Percentiles rank a stretch among this genome's conserved stretches.
Evolutionary conservation across 1,139 yeast species (phyloP).

Genomic region (Entelexis sorbosivorans): DNA sequence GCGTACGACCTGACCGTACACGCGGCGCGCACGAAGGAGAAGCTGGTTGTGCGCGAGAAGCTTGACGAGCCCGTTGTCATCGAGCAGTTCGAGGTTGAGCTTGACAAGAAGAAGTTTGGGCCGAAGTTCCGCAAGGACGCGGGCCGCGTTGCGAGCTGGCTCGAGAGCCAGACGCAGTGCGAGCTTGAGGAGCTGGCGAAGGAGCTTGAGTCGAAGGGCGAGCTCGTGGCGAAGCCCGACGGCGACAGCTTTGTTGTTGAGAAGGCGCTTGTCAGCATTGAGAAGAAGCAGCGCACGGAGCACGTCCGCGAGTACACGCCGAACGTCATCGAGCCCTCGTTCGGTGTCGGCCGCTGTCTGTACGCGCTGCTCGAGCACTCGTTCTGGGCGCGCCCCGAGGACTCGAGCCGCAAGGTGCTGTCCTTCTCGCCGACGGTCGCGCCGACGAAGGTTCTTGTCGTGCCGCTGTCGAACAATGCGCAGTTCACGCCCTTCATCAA

Average conservation of each 20-base stretch:
- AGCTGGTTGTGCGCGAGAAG: slow-evolving; percentile 84
- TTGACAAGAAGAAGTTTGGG: slow-evolving; percentile 92
- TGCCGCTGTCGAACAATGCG: slow-evolving; percentile 80
- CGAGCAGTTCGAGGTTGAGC: slow-evolving; percentile 70
- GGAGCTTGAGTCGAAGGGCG: slow-evolving; percentile 54
- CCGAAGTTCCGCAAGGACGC: slow-evolving; percentile 97
- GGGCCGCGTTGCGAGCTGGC: slow-evolving; percentile 76
- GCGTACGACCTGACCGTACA: slow-evolving; percentile 97
- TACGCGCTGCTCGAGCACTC: slow-evolving; percentile 89
- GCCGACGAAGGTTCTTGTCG: slow-evolving; percentile 92
- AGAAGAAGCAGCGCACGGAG: slow-evolving; percentile 67
- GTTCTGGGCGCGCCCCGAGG: slow-evolving; percentile 92
- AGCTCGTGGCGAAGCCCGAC: slow-evolving; percentile 51
- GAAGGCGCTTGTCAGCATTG: slow-evolving; percentile 58
- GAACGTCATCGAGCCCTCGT: slow-evolving; percentile 97
- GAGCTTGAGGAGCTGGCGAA: slow-evolving; percentile 68
- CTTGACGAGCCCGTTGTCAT: slow-evolving; percentile 74
- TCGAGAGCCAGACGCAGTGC: slow-evolving; percentile 65
- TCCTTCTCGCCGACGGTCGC: slow-evolving; percentile 95
- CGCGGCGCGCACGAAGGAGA: slow-evolving; percentile 87
- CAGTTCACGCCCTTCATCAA: slow-evolving; percentile 68
- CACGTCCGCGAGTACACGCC: slow-evolving; percentile 94
- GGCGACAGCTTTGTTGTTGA: slow-evolving; percentile 67
- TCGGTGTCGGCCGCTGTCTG: slow-evolving; percentile 96
- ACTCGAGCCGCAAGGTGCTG: slow-evolving; percentile 77